These are phyloP conservation scores for Penicillium ochrochloron DNA, from an alignment of 495 filamentous ascomycete species.

Conservation along the genomic window DNA sequence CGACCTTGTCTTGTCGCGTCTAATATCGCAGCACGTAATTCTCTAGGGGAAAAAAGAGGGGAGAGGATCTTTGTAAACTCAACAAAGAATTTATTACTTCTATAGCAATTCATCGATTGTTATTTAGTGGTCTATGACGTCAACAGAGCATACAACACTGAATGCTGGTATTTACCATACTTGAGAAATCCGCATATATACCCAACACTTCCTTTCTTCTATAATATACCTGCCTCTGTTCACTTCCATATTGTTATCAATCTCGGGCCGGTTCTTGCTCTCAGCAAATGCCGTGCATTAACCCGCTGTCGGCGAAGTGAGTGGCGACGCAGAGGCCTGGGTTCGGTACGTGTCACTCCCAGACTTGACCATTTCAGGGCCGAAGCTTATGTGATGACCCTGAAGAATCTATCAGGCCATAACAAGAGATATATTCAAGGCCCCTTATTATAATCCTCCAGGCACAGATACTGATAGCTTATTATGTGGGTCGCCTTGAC, in stretches of 20 bases:
- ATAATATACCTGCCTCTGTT: background rate
- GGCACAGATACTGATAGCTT: background rate
- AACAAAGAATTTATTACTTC: no score
- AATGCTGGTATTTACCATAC: background rate
- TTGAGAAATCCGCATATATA: background rate
- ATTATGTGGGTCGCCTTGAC: background rate
- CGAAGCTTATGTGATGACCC: no score
- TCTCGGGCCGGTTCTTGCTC: no score
- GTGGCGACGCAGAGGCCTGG: slow-evolving; percentile 15
- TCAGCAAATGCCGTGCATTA: no score
- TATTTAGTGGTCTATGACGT: background rate
- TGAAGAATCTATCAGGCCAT: background rate
- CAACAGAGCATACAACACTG: background rate
- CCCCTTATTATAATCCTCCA: background rate
- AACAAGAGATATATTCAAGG: background rate
- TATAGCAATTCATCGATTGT: no score
- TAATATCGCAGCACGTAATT: background rate
- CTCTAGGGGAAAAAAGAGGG: no score
- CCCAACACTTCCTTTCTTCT: background rate
- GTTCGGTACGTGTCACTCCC: slow-evolving; percentile 9
- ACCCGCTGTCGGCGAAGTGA: background rate
- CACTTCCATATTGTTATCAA: background rate
- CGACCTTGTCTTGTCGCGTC: background rate
- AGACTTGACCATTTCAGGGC: slow-evolving; percentile 6
- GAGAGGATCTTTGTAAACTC: no score